Conservation (phyloP, 2,329 filamentous ascomycete genomes). For the Ascomycota sp. region DNA sequence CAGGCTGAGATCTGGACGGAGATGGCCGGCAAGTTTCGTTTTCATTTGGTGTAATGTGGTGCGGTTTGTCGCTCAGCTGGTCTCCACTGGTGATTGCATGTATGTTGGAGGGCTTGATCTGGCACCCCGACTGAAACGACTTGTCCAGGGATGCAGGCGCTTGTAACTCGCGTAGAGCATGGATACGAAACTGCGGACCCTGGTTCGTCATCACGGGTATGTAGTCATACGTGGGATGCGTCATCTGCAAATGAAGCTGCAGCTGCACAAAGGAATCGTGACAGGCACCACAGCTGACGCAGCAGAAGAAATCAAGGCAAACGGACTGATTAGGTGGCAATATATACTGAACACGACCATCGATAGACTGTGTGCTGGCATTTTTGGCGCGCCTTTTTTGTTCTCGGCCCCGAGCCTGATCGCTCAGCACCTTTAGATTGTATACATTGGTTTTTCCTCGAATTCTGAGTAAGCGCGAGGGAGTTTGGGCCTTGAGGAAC, state of each 20-base stretch:
- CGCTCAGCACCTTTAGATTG: slow-evolving; percentile 38
- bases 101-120: slow-evolving; percentile 23
- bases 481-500: slow-evolving; percentile 29
- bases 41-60: slow-evolving; percentile 17
- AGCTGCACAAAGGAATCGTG: slow-evolving; percentile 27
- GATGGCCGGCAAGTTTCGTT: slow-evolving; percentile 9
- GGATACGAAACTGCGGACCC: slow-evolving; percentile 19
- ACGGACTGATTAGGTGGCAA: slow-evolving; percentile 23
- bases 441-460: slow-evolving; percentile 30
- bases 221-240: slow-evolving; percentile 25
- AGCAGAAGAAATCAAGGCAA: slow-evolving; percentile 26
- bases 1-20: slow-evolving; percentile 4
- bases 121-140: slow-evolving; percentile 21
- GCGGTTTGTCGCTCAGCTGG: slow-evolving; percentile 21
- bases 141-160: slow-evolving; percentile 11
- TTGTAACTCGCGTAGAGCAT: slow-evolving; percentile 10
- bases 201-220: slow-evolving; percentile 15
- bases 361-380: slow-evolving; percentile 9
- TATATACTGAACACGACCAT: slow-evolving; percentile 25
- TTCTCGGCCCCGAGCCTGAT: slow-evolving; percentile 33
- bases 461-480: slow-evolving; percentile 27
- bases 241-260: slow-evolving; percentile 23
- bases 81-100: slow-evolving; percentile 23
- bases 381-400: slow-evolving; percentile 17
- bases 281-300: slow-evolving; percentile 27